Evolutionary conservation across 208 protist species (phyloP).

Genomic region (Herpetomonas muscarum): DNA sequence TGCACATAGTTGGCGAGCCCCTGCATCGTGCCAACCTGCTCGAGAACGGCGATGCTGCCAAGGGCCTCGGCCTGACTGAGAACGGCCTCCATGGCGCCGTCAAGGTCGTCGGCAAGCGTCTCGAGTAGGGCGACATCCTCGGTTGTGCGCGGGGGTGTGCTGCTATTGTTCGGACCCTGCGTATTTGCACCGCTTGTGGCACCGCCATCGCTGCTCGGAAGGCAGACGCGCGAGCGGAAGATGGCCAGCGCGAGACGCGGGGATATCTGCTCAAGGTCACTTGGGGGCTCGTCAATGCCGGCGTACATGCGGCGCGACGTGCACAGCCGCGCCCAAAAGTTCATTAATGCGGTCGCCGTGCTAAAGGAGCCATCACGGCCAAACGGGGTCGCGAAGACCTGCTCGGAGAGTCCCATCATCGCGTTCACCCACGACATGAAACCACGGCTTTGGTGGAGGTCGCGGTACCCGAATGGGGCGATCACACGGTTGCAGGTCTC

Average conservation of each 20-base stretch:
- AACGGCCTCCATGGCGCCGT: constrained; percentile 46
- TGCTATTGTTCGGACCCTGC: background rate
- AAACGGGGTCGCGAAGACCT: constrained; percentile 66
- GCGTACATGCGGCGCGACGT: constrained; percentile 59
- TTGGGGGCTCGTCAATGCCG: constrained; percentile 21
- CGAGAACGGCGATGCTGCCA: constrained; percentile 42
- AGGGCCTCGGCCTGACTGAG: constrained; percentile 49
- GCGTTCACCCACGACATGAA: constrained; percentile 49
- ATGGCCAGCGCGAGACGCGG: constrained; percentile 41
- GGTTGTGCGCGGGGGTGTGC: background rate
- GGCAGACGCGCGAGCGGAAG: constrained; percentile 43
- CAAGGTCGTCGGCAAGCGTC: constrained; percentile 26
- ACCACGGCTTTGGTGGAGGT: constrained; percentile 37
- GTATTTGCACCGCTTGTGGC: background rate
- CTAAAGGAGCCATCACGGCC: constrained; percentile 66
- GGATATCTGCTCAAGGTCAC: constrained; percentile 51
- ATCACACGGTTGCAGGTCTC: constrained; percentile 58
- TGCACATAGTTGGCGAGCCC: constrained; percentile 48
- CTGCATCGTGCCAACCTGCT: constrained; percentile 35
- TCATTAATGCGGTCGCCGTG: constrained; percentile 54
- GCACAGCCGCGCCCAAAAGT: constrained; percentile 63
- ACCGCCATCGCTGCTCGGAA: constrained; percentile 2
- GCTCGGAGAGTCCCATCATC: constrained; percentile 38
- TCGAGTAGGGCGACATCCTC: background rate
- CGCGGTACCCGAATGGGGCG: constrained; percentile 69